A percentile compares a stretch with the other conserved stretches of the same genome.
Evolutionary conservation across 805 yeast genomes (phyloP).

Genomic region (Dipodascus geniculatus): DNA sequence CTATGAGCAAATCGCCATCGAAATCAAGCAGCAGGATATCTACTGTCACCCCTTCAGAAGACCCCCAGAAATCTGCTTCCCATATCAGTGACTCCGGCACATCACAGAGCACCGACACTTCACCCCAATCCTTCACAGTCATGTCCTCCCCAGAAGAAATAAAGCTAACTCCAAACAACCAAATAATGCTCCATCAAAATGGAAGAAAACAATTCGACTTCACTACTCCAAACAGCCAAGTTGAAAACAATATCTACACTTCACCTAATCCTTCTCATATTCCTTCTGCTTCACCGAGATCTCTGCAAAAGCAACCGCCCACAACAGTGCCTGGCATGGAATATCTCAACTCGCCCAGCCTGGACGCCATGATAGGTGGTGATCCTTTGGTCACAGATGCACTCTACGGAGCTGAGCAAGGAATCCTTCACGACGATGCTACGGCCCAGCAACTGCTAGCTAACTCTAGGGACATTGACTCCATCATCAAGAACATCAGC

Average conservation of each 20-base stretch:
- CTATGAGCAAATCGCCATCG: neutral
- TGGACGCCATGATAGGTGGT: neutral
- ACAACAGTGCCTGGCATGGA: neutral
- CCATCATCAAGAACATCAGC: constrained; percentile 16
- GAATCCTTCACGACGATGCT: neutral
- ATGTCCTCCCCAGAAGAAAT: neutral
- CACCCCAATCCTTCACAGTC: neutral
- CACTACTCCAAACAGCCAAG: neutral
- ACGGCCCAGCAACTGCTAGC: neutral
- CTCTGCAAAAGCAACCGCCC: neutral
- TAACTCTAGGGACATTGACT: constrained; percentile 14
- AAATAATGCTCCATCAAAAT: neutral
- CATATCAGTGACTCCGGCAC: neutral
- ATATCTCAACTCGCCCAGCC: neutral
- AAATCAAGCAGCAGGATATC: neutral
- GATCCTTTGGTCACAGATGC: neutral
- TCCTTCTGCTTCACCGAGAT: neutral
- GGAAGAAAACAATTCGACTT: neutral
- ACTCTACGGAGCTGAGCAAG: neutral
- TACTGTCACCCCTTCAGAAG: neutral
- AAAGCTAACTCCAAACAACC: neutral
- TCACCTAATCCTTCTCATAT: neutral
- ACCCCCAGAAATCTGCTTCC: neutral
- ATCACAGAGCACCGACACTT: neutral
- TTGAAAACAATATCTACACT: neutral